Conservation (phyloP, 768 basidiomycete species). For the Galerina sulciceps region DNA sequence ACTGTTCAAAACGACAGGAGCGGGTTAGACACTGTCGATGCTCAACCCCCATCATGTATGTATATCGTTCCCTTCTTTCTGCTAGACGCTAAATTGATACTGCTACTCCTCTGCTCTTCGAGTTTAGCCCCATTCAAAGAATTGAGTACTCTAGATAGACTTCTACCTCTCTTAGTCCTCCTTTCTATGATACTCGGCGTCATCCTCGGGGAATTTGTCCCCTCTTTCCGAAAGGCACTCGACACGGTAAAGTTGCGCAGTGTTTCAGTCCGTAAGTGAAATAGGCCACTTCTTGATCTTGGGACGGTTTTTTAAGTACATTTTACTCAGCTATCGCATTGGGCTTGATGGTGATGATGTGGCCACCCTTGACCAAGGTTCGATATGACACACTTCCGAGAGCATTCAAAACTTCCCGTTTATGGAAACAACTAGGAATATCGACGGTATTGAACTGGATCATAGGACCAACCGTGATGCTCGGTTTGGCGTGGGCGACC, state of each 20-base stretch:
- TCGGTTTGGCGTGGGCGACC: slow-evolving; percentile 85
- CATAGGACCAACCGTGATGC: slow-evolving; percentile 80
- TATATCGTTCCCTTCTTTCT: neutral
- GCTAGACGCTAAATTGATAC: neutral
- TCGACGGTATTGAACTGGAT: slow-evolving; percentile 82
- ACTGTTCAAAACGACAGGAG: too few relatives aligned
- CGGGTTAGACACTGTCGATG: too few relatives aligned
- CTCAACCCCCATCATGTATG: too few relatives aligned
- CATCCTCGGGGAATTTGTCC: slow-evolving; percentile 71
- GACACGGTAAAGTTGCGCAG: slow-evolving; percentile 64
- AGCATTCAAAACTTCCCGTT: slow-evolving; percentile 51
- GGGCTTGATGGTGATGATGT: slow-evolving; percentile 88
- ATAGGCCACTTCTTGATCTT: neutral
- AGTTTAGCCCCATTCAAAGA: slow-evolving; percentile 39
- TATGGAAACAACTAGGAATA: slow-evolving; percentile 73
- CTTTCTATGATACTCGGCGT: slow-evolving; percentile 78
- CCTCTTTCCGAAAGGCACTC: slow-evolving; percentile 62
- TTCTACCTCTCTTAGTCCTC: slow-evolving; percentile 69
- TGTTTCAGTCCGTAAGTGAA: slow-evolving; percentile 76
- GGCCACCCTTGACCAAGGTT: slow-evolving; percentile 78
- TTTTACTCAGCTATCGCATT: slow-evolving; percentile 67
- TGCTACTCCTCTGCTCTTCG: neutral
- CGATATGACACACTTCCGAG: slow-evolving; percentile 73
- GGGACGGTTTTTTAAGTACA: neutral
- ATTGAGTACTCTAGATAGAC: slow-evolving; percentile 58